A percentile compares a stretch with the other conserved stretches of the same genome.
These are phyloP conservation scores for Blastocystis sp. DNA, from an alignment of 352 stramenopile genomes.

Conservation along the genomic window DNA sequence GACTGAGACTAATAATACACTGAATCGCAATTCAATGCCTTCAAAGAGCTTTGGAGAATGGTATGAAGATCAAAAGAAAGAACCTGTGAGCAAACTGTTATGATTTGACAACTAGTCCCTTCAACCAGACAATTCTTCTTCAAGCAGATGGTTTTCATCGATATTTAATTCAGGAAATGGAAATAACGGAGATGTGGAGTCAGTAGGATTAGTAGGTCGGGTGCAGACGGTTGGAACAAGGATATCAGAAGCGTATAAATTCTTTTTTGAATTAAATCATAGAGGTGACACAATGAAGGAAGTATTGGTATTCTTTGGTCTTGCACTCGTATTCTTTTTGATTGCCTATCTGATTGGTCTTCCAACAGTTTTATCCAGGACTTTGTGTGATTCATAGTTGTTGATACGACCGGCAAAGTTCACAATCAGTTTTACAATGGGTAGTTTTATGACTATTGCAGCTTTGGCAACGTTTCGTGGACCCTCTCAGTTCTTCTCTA, in stretches of 20 bases:
- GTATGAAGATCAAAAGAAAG: constrained; percentile 58
- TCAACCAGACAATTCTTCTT: background rate
- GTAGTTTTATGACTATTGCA: constrained; percentile 40
- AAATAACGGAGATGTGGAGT: constrained; percentile 18
- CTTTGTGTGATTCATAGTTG: background rate
- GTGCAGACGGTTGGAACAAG: background rate
- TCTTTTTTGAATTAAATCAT: background rate
- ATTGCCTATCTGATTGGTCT: constrained; percentile 59
- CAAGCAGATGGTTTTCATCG: background rate
- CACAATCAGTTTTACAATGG: constrained; percentile 61
- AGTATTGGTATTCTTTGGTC: constrained; percentile 7
- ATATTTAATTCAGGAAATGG: background rate
- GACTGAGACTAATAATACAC: background rate
- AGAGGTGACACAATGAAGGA: constrained; percentile 55
- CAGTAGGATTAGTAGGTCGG: background rate
- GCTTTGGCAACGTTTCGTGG: constrained; percentile 25
- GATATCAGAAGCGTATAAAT: background rate
- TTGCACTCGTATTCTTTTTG: constrained; percentile 52
- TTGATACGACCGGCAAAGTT: constrained; percentile 57
- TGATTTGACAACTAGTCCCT: background rate
- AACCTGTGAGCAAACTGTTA: background rate
- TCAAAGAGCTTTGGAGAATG: constrained; percentile 59
- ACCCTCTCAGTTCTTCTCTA: background rate
- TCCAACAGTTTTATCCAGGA: background rate
- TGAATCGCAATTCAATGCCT: constrained; percentile 16